These are phyloP conservation scores for Linderina pennispora DNA, from an alignment of 192 early-diverging fungal genomes.

Conservation along the genomic window DNA sequence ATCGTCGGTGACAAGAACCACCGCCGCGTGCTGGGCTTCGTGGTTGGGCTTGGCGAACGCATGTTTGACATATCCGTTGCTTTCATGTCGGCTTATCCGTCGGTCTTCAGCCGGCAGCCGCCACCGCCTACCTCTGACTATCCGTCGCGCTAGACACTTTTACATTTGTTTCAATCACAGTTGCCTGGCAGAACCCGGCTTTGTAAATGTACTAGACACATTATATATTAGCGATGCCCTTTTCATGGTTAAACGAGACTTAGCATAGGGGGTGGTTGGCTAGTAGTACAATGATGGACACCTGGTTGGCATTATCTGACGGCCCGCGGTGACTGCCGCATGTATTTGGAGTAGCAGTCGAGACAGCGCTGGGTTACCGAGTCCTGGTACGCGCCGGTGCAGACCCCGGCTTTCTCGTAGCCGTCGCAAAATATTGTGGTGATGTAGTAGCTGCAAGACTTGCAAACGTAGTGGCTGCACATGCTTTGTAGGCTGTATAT, in stretches of 20 bases:
- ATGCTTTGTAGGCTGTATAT: no score
- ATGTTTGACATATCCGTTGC: constrained; percentile 44
- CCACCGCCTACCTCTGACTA: background rate
- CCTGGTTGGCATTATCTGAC: no score
- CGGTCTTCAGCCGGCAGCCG: constrained; percentile 28
- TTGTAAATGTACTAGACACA: constrained; percentile 2
- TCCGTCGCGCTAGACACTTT: background rate
- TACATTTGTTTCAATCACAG: background rate
- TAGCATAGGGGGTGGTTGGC: background rate
- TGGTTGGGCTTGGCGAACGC: constrained; percentile 31
- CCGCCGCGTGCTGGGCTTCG: constrained; percentile 29
- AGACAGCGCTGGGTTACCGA: constrained; percentile 25
- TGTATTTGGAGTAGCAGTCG: constrained; percentile 32
- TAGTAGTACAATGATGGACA: background rate
- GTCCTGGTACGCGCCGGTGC: constrained; percentile 18
- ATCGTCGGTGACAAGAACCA: constrained; percentile 27
- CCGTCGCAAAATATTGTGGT: constrained; percentile 37
- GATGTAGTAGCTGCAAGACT: constrained; percentile 27
- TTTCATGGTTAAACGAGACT: background rate
- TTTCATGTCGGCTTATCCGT: constrained; percentile 39
- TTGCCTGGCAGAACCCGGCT: constrained; percentile 3
- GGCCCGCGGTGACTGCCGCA: no score
- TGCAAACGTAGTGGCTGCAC: constrained; percentile 43
- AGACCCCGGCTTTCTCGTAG: constrained; percentile 21
- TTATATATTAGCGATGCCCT: background rate